Evolutionary conservation across 768 basidiomycete genomes (phyloP).

Genomic region (Russula sp.): DNA sequence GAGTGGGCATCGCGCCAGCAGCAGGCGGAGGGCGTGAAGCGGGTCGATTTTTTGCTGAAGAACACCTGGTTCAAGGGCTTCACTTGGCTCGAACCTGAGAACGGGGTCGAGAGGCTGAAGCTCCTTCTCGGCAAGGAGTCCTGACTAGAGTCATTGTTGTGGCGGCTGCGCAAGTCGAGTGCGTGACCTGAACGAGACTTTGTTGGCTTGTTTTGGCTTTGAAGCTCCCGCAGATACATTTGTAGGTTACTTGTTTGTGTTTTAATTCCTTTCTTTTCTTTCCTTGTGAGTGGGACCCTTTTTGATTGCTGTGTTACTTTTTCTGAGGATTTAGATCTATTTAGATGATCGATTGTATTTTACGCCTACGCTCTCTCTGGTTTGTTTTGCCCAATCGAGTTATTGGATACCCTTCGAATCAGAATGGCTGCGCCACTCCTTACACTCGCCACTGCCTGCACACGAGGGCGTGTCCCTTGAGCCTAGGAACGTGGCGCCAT

Average conservation of each 20-base stretch:
- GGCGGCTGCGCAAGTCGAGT: not conserved
- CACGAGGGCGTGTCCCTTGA: not conserved
- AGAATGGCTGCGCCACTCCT: no score
- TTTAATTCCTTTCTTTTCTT: not conserved
- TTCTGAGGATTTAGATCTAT: not conserved
- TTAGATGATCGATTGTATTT: not conserved
- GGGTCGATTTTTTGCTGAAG: constrained; percentile 19
- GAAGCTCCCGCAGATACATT: not conserved
- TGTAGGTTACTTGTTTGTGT: not conserved
- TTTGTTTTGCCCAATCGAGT: not conserved
- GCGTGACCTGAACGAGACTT: not conserved
- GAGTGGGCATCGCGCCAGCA: constrained; percentile 8
- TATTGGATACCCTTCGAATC: not conserved
- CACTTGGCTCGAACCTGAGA: constrained; percentile 16
- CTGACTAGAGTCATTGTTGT: not conserved
- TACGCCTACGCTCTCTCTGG: no score
- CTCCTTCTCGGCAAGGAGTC: constrained; percentile 10
- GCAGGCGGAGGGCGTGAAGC: constrained; percentile 21
- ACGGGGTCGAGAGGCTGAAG: constrained; percentile 17
- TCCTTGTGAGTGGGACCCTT: no score
- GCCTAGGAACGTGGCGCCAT: not conserved
- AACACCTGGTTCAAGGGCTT: constrained; percentile 19
- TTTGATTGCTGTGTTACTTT: not conserved
- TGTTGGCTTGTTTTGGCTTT: not conserved
- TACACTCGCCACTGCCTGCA: no score